Conservation (phyloP, 2,329 filamentous ascomycete species). For the Epichloe hybrida region DNA sequence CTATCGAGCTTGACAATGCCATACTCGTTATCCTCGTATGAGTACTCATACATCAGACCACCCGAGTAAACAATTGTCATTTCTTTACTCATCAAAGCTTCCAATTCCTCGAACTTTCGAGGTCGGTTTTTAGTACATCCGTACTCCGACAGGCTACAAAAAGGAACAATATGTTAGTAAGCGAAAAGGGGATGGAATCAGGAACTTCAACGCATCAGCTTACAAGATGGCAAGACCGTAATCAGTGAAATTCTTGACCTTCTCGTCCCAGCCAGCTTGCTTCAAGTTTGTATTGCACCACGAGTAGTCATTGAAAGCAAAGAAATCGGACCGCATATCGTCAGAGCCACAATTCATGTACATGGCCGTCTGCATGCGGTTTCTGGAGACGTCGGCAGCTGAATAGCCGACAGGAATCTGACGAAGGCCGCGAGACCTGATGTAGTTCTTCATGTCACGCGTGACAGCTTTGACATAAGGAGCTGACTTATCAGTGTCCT, state of each 20-base stretch:
- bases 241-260: conserved; percentile 75
- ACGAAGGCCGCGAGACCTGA: conserved; percentile 47
- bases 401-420: conserved; percentile 63
- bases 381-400: conserved; percentile 68
- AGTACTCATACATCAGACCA: conserved; percentile 93
- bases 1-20: conserved; percentile 60
- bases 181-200: background rate
- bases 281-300: conserved; percentile 65
- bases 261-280: conserved; percentile 68
- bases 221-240: conserved; percentile 80
- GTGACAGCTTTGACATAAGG: conserved; percentile 69
- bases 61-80: conserved; percentile 92
- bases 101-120: conserved; percentile 70
- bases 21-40: conserved; percentile 63
- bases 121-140: conserved; percentile 68
- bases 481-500: conserved; percentile 49
- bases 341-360: conserved; percentile 92
- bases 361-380: conserved; percentile 71
- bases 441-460: conserved; percentile 62
- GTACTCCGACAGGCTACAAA: conserved; percentile 65
- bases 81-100: conserved; percentile 62
- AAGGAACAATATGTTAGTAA: background rate
- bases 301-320: conserved; percentile 81
- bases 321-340: conserved; percentile 76
- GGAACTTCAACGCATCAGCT: conserved; percentile 8